A percentile compares a stretch with the other conserved stretches of the same genome.
phyloP scores from a whole-genome alignment of 768 basidiomycete genomes.

The Agrocybe praecox region DNA sequence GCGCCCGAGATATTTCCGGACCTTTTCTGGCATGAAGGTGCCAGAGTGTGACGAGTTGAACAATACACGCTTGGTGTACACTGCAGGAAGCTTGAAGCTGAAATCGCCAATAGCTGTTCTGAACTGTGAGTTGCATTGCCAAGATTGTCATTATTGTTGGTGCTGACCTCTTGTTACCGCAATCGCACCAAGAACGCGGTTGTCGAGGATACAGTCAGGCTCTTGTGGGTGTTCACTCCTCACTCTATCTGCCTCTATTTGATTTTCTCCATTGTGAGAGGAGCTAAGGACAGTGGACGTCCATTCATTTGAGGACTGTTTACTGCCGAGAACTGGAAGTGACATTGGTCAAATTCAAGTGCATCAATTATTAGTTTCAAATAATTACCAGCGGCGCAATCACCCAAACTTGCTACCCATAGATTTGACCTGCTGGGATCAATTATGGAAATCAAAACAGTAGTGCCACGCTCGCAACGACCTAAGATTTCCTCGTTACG shows the following conservation, averaged over 20 bases:
- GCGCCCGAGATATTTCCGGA: constrained; percentile 45
- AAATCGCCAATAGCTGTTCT: constrained; percentile 54
- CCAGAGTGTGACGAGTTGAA: constrained; percentile 36
- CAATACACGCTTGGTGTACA: constrained; percentile 51
- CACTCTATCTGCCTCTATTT: constrained; percentile 41
- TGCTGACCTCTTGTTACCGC: constrained; percentile 56
- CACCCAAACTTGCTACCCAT: constrained; percentile 61
- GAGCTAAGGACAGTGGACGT: constrained; percentile 40
- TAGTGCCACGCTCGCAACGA: constrained; percentile 54
- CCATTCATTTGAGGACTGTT: constrained; percentile 36
- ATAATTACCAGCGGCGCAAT: constrained; percentile 52
- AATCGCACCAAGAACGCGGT: constrained; percentile 55
- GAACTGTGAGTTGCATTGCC: background rate
- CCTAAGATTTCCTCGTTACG: constrained; percentile 34
- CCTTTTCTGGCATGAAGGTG: constrained; percentile 34
- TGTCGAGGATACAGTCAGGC: constrained; percentile 39
- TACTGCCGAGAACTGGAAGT: constrained; percentile 42
- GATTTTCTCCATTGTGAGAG: constrained; percentile 52
- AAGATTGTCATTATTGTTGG: background rate
- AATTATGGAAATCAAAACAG: constrained; percentile 48
- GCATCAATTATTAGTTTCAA: background rate
- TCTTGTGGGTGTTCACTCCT: constrained; percentile 50
- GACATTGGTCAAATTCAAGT: background rate
- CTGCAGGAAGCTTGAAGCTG: constrained; percentile 51
- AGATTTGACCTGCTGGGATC: constrained; percentile 44